Conservation (phyloP, 2,329 filamentous ascomycete species). For the Ophiostoma perfectum region DNA sequence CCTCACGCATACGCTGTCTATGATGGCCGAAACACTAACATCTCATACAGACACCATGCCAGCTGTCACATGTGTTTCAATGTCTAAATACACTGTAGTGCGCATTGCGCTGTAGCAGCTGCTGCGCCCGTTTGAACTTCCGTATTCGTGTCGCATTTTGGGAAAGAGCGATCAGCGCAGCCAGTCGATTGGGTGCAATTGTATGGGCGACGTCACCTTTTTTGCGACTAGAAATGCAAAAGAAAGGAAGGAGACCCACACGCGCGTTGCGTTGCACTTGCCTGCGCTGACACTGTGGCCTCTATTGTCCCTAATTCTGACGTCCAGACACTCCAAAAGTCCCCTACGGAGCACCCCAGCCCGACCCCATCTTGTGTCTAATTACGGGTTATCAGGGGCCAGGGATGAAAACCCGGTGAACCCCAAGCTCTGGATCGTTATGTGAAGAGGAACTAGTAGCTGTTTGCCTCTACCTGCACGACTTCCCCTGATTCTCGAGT, state of each 20-base stretch:
- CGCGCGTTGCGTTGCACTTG: conserved; percentile 15
- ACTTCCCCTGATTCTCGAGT: conserved; percentile 2
- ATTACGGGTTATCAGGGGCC: background rate
- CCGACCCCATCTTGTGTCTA: background rate
- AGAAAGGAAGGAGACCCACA: conserved; percentile 11
- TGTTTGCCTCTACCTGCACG: background rate
- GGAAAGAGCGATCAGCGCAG: conserved; percentile 20
- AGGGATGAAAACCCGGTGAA: background rate
- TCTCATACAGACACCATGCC: too few relatives aligned
- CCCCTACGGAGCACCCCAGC: background rate
- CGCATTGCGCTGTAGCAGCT: background rate
- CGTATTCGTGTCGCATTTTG: conserved; percentile 5
- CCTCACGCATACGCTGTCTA: background rate
- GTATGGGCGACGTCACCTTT: conserved; percentile 22
- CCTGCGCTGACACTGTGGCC: conserved; percentile 22
- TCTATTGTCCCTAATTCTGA: conserved; percentile 12
- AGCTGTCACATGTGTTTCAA: background rate
- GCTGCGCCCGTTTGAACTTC: conserved; percentile 1
- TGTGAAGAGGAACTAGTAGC: background rate
- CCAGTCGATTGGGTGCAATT: background rate
- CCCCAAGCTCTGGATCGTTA: background rate
- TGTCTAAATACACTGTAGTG: background rate
- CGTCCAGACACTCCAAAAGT: background rate
- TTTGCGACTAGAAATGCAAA: background rate
- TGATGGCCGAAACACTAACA: too few relatives aligned